These are phyloP conservation scores for Sextonia rubra DNA, from an alignment of 164 flowering plant species.

Conservation along the genomic window DNA sequence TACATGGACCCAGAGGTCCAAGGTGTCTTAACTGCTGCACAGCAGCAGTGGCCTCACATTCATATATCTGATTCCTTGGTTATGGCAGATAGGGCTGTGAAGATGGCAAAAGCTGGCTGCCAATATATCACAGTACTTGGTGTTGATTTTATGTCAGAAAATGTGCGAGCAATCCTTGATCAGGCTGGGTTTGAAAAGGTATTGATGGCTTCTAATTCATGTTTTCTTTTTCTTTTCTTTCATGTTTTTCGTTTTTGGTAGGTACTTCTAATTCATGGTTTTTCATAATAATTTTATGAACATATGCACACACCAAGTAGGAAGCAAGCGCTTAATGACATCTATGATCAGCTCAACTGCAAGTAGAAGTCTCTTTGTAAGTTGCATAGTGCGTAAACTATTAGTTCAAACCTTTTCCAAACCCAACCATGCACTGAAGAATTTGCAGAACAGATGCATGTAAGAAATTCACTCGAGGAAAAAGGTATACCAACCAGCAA, in stretches of 20 bases:
- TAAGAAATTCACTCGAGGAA: too few species aligned
- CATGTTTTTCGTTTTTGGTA: background rate
- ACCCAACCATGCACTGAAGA: too few species aligned
- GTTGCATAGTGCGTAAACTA: too few species aligned
- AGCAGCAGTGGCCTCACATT: conserved; percentile 92
- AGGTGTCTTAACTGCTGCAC: conserved; percentile 90
- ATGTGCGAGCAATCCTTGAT: conserved; percentile 97
- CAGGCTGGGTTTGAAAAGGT: conserved; percentile 90
- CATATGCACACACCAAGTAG: background rate
- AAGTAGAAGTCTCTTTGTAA: too few species aligned
- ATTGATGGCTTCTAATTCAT: conserved; percentile 11
- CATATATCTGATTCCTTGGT: conserved; percentile 91
- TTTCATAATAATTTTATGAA: background rate
- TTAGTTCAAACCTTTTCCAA: too few species aligned
- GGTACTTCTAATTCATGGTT: background rate
- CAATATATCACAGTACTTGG: conserved; percentile 78
- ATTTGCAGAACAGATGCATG: too few species aligned
- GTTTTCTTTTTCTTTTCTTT: background rate
- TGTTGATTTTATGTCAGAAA: conserved; percentile 98
- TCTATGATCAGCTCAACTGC: too few species aligned
- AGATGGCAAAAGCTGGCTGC: conserved; percentile 93
- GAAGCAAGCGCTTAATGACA: too few species aligned
- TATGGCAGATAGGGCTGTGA: conserved; percentile 94
- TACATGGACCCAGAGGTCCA: conserved; percentile 99
- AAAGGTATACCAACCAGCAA: too few species aligned